phyloP scores from a whole-genome alignment of 805 yeast genomes.

The Lachancea mirantina region DNA sequence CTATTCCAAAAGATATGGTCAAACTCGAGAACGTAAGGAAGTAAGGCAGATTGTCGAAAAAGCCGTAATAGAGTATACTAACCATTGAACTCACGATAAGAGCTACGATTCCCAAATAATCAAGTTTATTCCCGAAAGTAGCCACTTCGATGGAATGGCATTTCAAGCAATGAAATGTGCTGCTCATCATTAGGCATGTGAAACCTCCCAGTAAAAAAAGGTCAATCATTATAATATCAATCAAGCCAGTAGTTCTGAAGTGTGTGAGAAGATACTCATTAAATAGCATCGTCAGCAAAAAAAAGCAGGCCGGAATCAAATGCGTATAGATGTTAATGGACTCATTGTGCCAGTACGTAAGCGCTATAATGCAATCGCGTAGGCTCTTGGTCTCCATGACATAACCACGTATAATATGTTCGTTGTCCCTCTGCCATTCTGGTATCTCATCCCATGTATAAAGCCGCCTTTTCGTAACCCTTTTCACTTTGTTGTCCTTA shows the following conservation, averaged over 20 bases:
- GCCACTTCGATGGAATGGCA: constrained; percentile 53
- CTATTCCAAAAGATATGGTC: constrained; percentile 48
- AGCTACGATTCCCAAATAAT: constrained; percentile 67
- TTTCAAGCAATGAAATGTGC: constrained; percentile 59
- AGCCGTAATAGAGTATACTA: constrained; percentile 41
- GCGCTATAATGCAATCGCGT: constrained; percentile 38
- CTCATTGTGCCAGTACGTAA: constrained; percentile 62
- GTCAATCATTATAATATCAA: constrained; percentile 30
- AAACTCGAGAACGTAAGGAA: constrained; percentile 36
- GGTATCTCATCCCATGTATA: constrained; percentile 45
- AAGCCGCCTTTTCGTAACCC: constrained; percentile 9
- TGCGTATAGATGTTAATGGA: constrained; percentile 68
- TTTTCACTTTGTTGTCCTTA: not conserved
- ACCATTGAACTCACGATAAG: constrained; percentile 58
- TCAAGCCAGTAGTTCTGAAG: constrained; percentile 39
- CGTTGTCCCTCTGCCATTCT: constrained; percentile 70
- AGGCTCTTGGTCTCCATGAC: constrained; percentile 48
- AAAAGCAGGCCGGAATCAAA: constrained; percentile 36
- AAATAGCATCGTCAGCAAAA: constrained; percentile 18
- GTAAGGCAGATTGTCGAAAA: constrained; percentile 37
- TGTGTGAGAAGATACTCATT: constrained; percentile 29
- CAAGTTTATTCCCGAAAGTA: constrained; percentile 59
- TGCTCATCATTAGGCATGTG: constrained; percentile 54
- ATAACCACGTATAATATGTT: constrained; percentile 55
- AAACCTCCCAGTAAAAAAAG: constrained; percentile 47